Evolutionary conservation across 345 rosid genomes (phyloP).

Genomic region (Bruguiera gymnorhiza): DNA sequence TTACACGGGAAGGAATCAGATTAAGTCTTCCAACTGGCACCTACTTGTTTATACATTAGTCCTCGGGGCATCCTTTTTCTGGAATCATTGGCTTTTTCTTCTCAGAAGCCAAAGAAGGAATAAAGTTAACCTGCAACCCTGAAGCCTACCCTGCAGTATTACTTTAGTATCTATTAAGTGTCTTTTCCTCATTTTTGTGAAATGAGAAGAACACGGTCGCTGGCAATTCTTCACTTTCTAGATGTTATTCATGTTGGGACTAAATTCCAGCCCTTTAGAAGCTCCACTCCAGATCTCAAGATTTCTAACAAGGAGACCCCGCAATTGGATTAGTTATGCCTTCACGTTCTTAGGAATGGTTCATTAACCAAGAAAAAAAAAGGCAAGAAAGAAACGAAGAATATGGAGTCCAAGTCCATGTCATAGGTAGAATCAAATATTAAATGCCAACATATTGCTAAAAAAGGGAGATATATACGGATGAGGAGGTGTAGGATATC

Average conservation of each 20-base stretch:
- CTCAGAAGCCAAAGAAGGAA: conserved; percentile 23
- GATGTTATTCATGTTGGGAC: no score
- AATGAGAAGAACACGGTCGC: not conserved
- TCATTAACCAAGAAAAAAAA: not conserved
- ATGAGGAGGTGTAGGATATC: not conserved
- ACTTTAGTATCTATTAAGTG: not conserved
- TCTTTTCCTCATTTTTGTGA: not conserved
- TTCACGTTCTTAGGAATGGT: no score
- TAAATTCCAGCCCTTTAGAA: no score
- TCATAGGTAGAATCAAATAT: not conserved
- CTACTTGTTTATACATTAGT: not conserved
- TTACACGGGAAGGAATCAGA: conserved; percentile 32
- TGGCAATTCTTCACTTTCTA: not conserved
- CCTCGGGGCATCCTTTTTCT: conserved; percentile 1
- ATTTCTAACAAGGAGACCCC: no score
- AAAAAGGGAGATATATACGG: not conserved
- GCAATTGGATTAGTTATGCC: no score
- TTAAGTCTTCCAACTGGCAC: not conserved
- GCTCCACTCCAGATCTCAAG: no score
- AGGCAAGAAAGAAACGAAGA: not conserved
- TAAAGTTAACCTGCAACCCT: conserved; percentile 8
- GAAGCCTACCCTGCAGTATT: not conserved
- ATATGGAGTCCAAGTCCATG: not conserved
- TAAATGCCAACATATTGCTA: not conserved
- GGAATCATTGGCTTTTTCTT: conserved; percentile 28